Evolutionary conservation across 768 basidiomycete species (phyloP), one percentile per base, ranked within the genome.

Genomic region (Lentinus tigrinus): DNA sequence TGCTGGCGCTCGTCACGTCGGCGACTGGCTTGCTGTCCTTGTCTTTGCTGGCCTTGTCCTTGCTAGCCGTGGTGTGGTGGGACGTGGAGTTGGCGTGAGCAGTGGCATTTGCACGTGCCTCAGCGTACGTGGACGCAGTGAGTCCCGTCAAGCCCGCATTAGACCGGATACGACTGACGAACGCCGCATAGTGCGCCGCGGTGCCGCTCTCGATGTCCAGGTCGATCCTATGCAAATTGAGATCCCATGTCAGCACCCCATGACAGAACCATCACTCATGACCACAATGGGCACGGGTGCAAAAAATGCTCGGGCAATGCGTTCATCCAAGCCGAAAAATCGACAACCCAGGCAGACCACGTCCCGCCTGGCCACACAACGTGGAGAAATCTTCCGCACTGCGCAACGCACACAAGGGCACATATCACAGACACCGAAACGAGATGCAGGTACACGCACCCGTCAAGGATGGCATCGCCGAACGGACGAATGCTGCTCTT

Each of bases 181-280:
- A 72, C 7, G 67, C 59, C 4, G 64, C 52, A 58, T 65, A 71
- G 55, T 69, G 58, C 9, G 63, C 57, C 3, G 70, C 62, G 19
- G 69, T 67, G n/a, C 88, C 88, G 27, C 83, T 81, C 72, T 90
- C 88, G 61, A 91, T 87, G 67, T 89, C 88, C 34, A 91, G 77
- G 68, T 91, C 89, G 62, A 89, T 60, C n/a, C 73, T 74, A 31
- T 17, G 7, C 16, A 39, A 19, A 31, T 17, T n/a, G 27, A 38
- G 53, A 49, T 21, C 16, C 28, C 34, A 16, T 4, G 52, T 58
- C 52, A 58, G 51, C 58, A 24, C 34, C 11, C 9, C 21, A 16
- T 40, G 39, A 17, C 31, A 31, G 31, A 31, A 31, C 31, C 1
- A 11, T 31, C 31, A 11, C 31, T 31, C 31, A 31, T 31, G 31